A percentile compares a stretch with the other conserved stretches of the same genome.
phyloP scores from a whole-genome alignment of 139 green algal species.

The Penium margaritaceum region DNA sequence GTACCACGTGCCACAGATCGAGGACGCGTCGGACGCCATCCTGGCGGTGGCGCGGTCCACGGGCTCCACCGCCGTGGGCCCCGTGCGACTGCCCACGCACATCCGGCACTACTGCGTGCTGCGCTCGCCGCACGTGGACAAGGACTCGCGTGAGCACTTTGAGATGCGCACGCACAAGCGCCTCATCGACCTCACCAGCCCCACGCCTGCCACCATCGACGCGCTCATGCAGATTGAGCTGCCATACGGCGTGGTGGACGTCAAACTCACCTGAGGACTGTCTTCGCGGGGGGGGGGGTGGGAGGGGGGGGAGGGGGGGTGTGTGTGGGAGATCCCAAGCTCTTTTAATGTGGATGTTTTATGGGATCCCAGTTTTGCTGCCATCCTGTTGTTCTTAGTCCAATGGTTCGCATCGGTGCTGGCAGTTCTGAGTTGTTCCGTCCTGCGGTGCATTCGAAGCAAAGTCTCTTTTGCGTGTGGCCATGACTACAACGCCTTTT shows the following conservation, averaged over 20 bases:
- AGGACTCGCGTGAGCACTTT: conserved; percentile 80
- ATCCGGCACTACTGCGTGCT: conserved; percentile 62
- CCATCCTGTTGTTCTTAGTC: too few species aligned
- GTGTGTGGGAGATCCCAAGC: too few species aligned
- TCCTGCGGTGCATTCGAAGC: too few species aligned
- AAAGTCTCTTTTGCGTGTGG: too few species aligned
- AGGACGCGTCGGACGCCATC: conserved; percentile 59
- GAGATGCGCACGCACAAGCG: conserved; percentile 70
- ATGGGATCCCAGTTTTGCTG: too few species aligned
- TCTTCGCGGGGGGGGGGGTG: too few species aligned
- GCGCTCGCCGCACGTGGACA: conserved; percentile 79
- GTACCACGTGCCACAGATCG: conserved; percentile 61
- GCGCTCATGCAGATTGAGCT: conserved; percentile 73
- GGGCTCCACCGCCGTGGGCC: conserved; percentile 63
- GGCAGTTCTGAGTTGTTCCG: too few species aligned
- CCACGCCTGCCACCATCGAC: conserved; percentile 66
- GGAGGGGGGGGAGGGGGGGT: too few species aligned
- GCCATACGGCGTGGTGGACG: conserved; percentile 67
- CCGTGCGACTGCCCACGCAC: conserved; percentile 69
- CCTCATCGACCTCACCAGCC: conserved; percentile 68
- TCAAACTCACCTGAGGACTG: conserved; percentile 51
- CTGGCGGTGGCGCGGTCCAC: conserved; percentile 57
- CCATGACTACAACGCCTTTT: too few species aligned
- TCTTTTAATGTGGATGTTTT: too few species aligned
- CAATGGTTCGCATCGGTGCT: too few species aligned